Evolutionary conservation across 345 rosid genomes (phyloP).

Genomic region (sweet orange (Citrus sinensis)): DVS_A1.0 CM039164.1:4719001-4719500

Average conservation of each 20-base stretch:
- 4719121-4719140: slow-evolving; percentile 97
- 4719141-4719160: slow-evolving; percentile 94
- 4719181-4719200: slow-evolving; percentile 63
- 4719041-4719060: slow-evolving; percentile 93
- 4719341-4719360: slow-evolving; percentile 83
- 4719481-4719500: slow-evolving; percentile 70
- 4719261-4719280: slow-evolving; percentile 86
- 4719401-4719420: slow-evolving; percentile 74
- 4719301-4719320: slow-evolving; percentile 77
- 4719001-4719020: slow-evolving; percentile 16
- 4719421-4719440: slow-evolving; percentile 72
- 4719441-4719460: slow-evolving; percentile 54
- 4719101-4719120: slow-evolving; percentile 88
- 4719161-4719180: slow-evolving; percentile 76
- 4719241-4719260: slow-evolving; percentile 80
- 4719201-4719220: slow-evolving; percentile 92
- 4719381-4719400: slow-evolving; percentile 87
- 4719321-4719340: slow-evolving; percentile 78
- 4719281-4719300: slow-evolving; percentile 71
- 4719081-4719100: slow-evolving; percentile 98
- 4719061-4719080: slow-evolving; percentile 80
- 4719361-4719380: slow-evolving; percentile 90
- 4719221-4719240: slow-evolving; percentile 67
- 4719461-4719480: slow-evolving; percentile 51
- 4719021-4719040: slow-evolving; percentile 97